Conservation (phyloP, 768 basidiomycete species). For the Podaxis sp. region DNA sequence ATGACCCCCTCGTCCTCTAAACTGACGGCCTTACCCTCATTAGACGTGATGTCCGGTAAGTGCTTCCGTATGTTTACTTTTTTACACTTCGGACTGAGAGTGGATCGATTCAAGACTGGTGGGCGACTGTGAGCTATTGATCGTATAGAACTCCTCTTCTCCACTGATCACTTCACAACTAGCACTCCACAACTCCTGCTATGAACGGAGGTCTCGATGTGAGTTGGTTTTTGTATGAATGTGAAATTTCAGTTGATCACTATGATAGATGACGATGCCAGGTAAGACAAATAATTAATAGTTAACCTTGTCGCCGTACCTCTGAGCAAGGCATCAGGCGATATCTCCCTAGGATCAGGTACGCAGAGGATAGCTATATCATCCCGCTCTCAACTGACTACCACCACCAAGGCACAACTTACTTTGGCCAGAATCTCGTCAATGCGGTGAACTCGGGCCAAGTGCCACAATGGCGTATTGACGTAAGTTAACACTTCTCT, state of each 20-base stretch:
- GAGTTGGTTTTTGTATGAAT: conserved; percentile 19
- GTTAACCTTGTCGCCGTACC: too few relatives aligned
- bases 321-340: conserved; percentile 30
- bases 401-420: conserved; percentile 35
- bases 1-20: not conserved
- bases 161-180: not conserved
- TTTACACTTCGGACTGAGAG: not conserved
- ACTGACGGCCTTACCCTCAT: not conserved
- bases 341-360: conserved; percentile 6
- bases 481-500: conserved; percentile 36
- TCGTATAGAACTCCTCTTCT: not conserved
- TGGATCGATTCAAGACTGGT: conserved; percentile 50
- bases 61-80: not conserved
- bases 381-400: not conserved
- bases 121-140: conserved; percentile 45
- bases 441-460: conserved; percentile 58
- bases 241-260: not conserved
- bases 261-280: conserved; percentile 67
- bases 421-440: conserved; percentile 63
- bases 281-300: conserved; percentile 29
- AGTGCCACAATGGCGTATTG: conserved; percentile 58
- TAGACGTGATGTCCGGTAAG: conserved; percentile 49
- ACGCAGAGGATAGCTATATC: not conserved
- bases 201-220: conserved; percentile 66
- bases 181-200: conserved; percentile 49